Evolutionary conservation across 352 stramenopile genomes (phyloP), one percentile per base, ranked within the genome.

Genomic region (Phytophthora agathidicida): DNA sequence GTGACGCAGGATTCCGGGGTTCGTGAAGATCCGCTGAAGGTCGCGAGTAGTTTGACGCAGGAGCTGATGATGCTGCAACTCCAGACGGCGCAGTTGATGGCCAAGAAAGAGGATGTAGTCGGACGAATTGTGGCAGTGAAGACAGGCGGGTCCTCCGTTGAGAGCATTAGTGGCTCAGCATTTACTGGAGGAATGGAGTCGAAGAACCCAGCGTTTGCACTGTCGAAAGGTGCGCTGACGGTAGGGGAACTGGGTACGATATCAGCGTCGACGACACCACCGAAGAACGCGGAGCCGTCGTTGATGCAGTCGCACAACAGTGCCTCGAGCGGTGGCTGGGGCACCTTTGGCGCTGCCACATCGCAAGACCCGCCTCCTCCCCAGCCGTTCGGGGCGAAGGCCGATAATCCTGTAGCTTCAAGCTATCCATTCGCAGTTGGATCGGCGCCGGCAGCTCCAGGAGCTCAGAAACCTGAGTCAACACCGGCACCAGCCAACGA

Each of bases 61-160:
- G 71, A 91, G 46, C 65, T 91, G 5, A 53, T 70, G 8, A 45
- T 45, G 13, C 46, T 91, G 17, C 80, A 91, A 38, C 64, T 65
- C 2, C 62, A 87, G 13, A 63, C 69, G 3, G 41, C 52, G 5
- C 57, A 83, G 36, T 41, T 90, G 1, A 60, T 74, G 53, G 35
- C 60, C 7, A 63, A 57, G 48, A 74, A 71, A 35, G 43, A 35
- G 7, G 48, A 71, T 46, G 31, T 74, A 0, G 43, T 68, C 4
- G 38, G 30, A 37, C 60, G 65, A 6, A 33, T 71, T 39, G 35
- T 70, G 7, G 65, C 55, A 1, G 39, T 70, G 17, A 74, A 60
- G 33, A 31, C 47, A 14, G 46, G 53, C 17, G 54, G 41, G 2
- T 71, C 53, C 3, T 32, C 44, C 9, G 20, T 46, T 35, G 51